Conservation (phyloP, 164 flowering plant species). For the Cinnamomum micranthum region DNA sequence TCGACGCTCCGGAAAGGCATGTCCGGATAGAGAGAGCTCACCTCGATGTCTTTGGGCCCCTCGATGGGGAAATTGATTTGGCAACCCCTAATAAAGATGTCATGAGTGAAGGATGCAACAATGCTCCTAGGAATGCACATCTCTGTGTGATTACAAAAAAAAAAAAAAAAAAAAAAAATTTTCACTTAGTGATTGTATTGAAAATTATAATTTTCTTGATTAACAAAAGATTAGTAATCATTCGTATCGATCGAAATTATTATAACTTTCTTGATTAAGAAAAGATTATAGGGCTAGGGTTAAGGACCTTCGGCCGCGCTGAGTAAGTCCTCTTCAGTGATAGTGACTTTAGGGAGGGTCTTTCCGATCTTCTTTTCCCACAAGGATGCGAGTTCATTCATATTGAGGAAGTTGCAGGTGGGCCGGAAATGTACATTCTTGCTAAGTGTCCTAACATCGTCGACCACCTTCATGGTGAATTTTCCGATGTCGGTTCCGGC, state of each 20-base stretch:
- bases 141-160: conserved; percentile 32
- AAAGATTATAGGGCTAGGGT: no score
- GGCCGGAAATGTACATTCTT: conserved; percentile 62
- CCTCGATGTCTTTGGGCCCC: conserved; percentile 26
- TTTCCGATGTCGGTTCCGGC: conserved; percentile 70
- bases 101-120: conserved; percentile 56
- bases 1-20: conserved; percentile 23
- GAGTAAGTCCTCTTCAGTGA: conserved; percentile 46
- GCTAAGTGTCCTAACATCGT: conserved; percentile 46
- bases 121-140: conserved; percentile 52
- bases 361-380: conserved; percentile 60
- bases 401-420: conserved; percentile 32
- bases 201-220: no score
- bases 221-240: no score
- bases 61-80: conserved; percentile 39
- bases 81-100: conserved; percentile 57
- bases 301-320: conserved; percentile 41
- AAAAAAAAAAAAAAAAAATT: no score
- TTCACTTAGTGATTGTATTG: no score
- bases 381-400: conserved; percentile 54
- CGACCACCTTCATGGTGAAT: conserved; percentile 45
- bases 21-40: conserved; percentile 38
- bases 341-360: conserved; percentile 41
- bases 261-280: no score
- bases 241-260: no score